A percentile compares a stretch with the other conserved stretches of the same genome.
Conservation (phyloP, 345 rosid genomes). For the Anacardium occidentale region DNA sequence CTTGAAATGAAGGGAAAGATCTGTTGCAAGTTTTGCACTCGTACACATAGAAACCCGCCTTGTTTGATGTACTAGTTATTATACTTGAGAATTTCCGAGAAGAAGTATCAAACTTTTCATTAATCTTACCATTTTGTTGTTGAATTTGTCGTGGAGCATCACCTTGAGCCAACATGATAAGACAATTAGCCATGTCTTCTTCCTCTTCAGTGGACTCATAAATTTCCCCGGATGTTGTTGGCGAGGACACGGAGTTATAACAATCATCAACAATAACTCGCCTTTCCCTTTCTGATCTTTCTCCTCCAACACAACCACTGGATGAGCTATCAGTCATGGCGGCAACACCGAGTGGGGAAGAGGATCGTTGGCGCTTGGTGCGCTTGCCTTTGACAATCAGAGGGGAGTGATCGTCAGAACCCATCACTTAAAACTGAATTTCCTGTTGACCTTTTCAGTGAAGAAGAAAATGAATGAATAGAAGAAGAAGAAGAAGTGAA, state of each 20-base stretch:
- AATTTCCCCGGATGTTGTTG: slow-evolving; percentile 36
- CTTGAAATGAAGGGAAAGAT: slow-evolving; percentile 87
- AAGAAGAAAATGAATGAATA: not conserved
- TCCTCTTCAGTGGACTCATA: slow-evolving; percentile 65
- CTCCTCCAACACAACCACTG: slow-evolving; percentile 31
- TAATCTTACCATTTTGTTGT: not conserved
- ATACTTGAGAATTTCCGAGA: slow-evolving; percentile 35
- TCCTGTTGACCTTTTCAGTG: not conserved
- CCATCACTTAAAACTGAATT: not conserved
- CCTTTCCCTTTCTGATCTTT: slow-evolving; percentile 26
- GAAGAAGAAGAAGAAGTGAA: not conserved
- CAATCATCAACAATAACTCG: slow-evolving; percentile 27
- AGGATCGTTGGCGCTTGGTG: slow-evolving; percentile 67
- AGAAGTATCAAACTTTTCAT: slow-evolving; percentile 15
- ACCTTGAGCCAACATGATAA: slow-evolving; percentile 79
- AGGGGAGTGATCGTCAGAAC: slow-evolving; percentile 29
- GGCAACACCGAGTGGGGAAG: slow-evolving; percentile 39
- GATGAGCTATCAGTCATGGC: slow-evolving; percentile 52
- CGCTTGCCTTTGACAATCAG: slow-evolving; percentile 68
- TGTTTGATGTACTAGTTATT: slow-evolving; percentile 18
- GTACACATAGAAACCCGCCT: slow-evolving; percentile 58
- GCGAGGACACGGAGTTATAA: slow-evolving; percentile 40
- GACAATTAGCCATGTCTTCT: slow-evolving; percentile 88
- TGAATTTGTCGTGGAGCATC: slow-evolving; percentile 21
- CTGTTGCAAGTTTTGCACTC: slow-evolving; percentile 94